Evolutionary conservation across 108 stramenopile genomes (phyloP).

Genomic region (Nannochloropsis oceanica): DNA sequence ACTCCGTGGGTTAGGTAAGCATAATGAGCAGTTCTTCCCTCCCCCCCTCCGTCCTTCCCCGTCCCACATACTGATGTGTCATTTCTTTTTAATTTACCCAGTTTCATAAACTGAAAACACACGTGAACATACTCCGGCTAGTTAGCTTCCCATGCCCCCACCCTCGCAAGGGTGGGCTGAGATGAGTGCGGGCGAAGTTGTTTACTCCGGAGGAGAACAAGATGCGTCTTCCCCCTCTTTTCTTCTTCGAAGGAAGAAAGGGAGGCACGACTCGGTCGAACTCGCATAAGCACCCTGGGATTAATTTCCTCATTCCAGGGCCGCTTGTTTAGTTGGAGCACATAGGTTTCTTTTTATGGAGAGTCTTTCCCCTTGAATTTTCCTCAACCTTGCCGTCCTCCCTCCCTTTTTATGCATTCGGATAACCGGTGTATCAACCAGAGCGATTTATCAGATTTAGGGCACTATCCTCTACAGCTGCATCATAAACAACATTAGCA

Average conservation of each 20-base stretch:
- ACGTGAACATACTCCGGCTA: background rate
- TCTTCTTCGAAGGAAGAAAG: background rate
- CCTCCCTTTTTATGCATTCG: background rate
- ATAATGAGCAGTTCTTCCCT: too few species aligned
- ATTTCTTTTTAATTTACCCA: too few species aligned
- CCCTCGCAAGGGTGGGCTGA: background rate
- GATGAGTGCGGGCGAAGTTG: background rate
- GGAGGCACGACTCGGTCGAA: background rate
- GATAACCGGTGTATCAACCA: background rate
- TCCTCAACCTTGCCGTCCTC: background rate
- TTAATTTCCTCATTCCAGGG: background rate
- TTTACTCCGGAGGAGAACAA: background rate
- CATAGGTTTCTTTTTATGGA: background rate
- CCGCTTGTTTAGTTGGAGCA: background rate
- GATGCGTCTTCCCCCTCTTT: background rate
- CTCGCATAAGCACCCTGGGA: background rate
- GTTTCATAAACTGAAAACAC: too few species aligned
- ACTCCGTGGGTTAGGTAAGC: too few species aligned
- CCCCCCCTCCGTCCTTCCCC: too few species aligned
- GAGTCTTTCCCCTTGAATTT: too few species aligned
- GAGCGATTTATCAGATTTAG: too few species aligned
- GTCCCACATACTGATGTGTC: too few species aligned
- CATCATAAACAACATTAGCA: too few species aligned
- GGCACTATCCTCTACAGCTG: too few species aligned
- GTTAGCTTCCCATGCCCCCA: background rate